Base-by-base conservation (phyloP, 805 yeast genomes). In the Yamadazyma endophytica region DNA sequence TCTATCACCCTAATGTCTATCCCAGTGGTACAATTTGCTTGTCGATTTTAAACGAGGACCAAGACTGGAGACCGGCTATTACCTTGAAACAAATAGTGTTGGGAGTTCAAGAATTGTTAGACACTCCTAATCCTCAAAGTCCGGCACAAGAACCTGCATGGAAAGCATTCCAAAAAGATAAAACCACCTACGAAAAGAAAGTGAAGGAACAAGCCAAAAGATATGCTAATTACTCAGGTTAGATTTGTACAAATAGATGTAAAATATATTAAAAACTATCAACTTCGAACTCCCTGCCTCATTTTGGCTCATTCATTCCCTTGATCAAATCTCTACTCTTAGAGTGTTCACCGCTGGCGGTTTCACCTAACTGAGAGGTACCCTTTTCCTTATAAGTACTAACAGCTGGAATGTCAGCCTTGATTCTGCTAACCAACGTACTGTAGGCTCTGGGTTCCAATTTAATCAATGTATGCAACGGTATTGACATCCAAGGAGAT, bases 81-180 rank as follows among this genome's bases (percentile, higher is more conserved):
- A 85, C 95, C 11, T 61, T 90, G 44, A 88, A 86, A 52, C 95
- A 90, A 54, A 82, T 92, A 36, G 80, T 83, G 2, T 64, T 88
- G 39, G 99, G 98, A 4, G 79, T 92, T 31, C 99, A 92, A 58
- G 96, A 89, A 56, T 69, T 92, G 33, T 67, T 92, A 39, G 85
- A 83, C 49, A 73, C 79, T 21, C 99, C 99, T 21, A 92, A 92
- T 53, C 95, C 95, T 14, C 80, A 80, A 40, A 88, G 97, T 0
- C 98, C 98, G 2, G 98, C 98, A 0, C 98, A 92, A 61, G 92
- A 87, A 44, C 95, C 95, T 3, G 97, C 98, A 2, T 92, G 89
- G 86, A 81, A 81, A 56, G 86, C 90, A 1, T 89, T 76, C 51
- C 73, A 75, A 18, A 77, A 76, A 52, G 85, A 87, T 53, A 73